These are phyloP conservation scores for Cryptococcus hybrid DNA, from an alignment of 1,284 basidiomycete genomes.

Conservation along the genomic window DNA sequence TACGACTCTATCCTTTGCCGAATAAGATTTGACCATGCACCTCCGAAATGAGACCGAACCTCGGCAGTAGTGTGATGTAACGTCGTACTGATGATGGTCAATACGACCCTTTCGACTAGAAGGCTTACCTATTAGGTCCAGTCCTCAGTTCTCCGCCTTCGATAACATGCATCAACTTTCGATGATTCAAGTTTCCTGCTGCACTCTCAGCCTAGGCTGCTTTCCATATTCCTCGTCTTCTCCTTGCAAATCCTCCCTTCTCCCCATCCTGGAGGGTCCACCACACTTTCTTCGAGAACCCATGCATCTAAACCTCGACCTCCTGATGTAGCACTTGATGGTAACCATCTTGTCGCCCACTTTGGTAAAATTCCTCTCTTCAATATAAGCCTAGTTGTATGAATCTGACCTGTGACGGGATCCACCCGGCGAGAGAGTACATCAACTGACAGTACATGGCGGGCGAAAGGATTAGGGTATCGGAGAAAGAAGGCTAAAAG, in stretches of 20 bases:
- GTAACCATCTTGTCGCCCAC: constrained; percentile 76
- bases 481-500: constrained; percentile 91
- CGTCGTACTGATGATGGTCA: constrained; percentile 22
- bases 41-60: constrained; percentile 46
- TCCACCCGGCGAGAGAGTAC: constrained; percentile 79
- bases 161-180: constrained; percentile 50
- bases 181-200: constrained; percentile 47
- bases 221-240: constrained; percentile 14
- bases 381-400: constrained; percentile 85
- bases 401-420: constrained; percentile 65
- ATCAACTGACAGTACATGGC: constrained; percentile 93
- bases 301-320: constrained; percentile 63
- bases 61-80: constrained; percentile 47
- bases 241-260: constrained; percentile 1
- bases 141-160: constrained; percentile 44
- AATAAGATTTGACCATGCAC: constrained; percentile 42
- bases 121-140: constrained; percentile 38
- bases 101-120: background rate
- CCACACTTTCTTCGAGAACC: constrained; percentile 88
- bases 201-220: constrained; percentile 35
- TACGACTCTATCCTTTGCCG: constrained; percentile 46
- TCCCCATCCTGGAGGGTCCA: constrained; percentile 51
- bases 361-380: constrained; percentile 85
- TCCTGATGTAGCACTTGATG: constrained; percentile 53
- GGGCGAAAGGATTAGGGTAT: constrained; percentile 94